Evolutionary conservation across 2,329 filamentous ascomycete genomes (phyloP), one percentile per base, ranked within the genome.

Genomic region (Fusarium pseudocircinatum): DNA sequence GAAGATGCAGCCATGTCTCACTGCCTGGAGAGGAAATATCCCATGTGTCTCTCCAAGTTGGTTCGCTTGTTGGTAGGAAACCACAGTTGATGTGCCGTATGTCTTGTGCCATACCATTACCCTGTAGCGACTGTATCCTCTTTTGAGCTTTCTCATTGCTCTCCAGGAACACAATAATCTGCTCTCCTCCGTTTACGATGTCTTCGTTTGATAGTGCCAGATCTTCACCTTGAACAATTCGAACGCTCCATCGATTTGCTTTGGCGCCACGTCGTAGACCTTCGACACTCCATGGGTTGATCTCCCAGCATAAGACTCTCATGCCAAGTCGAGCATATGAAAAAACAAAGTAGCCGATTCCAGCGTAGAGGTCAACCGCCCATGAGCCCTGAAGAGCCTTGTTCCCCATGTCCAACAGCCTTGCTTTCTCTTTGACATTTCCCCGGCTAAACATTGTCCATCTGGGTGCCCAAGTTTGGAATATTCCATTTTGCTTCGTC

Each of bases 391-490:
- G 79, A 20, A 53, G 62, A 10, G 22, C 15, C 6, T 39, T 59
- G 22, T 40, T 67, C 40, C 65, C 83, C 74, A 91, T 91, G 0
- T 78, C 80, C 9, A 97, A 82, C 3, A 98, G 82, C 18, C 96
- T 86, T 1, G 93, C 91, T 80, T 98, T 98, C 82, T 98, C 96
- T 57, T 91, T 93, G 67, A 98, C 86, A 81, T 98, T 98, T 7
- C 96, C 95, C 3, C 95, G 89, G 70, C 92, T 95, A 81, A 98
- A 98, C 95, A 98, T 98, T 32, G 95, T 97, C 86, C 94, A 95
- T 2, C 91, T 83, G 20, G 96, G 96, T 2, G 95, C 93, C 95
- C 95, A 98, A 4, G 88, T 91, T 83, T 98, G 96, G 40, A 85
- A 83, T 65, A 98, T 93, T 6, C 92, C 93, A 78, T 94, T 94